phyloP scores from a whole-genome alignment of 2,329 filamentous ascomycete species.

The Colletotrichum brevisporum region DNA sequence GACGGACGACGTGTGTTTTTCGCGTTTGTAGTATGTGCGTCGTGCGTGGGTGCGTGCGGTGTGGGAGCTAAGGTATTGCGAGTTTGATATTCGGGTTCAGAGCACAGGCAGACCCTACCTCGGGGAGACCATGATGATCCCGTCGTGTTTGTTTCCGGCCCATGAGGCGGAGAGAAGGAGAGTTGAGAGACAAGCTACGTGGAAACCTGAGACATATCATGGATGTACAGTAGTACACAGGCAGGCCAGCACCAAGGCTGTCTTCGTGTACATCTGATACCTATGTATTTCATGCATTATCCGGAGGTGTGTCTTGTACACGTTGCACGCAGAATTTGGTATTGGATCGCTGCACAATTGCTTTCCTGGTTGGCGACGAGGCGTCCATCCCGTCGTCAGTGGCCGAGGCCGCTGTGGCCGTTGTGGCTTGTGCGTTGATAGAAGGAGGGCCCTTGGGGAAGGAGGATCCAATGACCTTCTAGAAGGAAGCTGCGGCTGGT shows the following conservation, averaged over 20 bases:
- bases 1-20: slow-evolving; percentile 37
- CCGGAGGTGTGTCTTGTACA: background rate
- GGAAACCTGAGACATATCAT: no score
- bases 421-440: background rate
- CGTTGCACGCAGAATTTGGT: background rate
- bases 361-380: slow-evolving; percentile 36
- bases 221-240: no score
- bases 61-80: background rate
- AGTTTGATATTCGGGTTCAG: no score
- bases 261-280: no score
- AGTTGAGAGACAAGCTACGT: no score
- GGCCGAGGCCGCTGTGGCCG: slow-evolving; percentile 12
- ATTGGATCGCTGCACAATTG: slow-evolving; percentile 21
- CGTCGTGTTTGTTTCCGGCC: no score
- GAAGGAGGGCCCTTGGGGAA: background rate
- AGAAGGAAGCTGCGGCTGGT: slow-evolving; percentile 34
- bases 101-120: background rate
- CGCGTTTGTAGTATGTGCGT: slow-evolving; percentile 15
- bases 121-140: background rate
- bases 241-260: no score
- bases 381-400: slow-evolving; percentile 2
- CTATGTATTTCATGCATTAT: background rate
- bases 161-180: no score
- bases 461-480: slow-evolving; percentile 25
- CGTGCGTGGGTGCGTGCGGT: slow-evolving; percentile 1